Evolutionary conservation across 805 yeast genomes (phyloP), one percentile per base, ranked within the genome.

Genomic region (Ogataea minuta): DNA sequence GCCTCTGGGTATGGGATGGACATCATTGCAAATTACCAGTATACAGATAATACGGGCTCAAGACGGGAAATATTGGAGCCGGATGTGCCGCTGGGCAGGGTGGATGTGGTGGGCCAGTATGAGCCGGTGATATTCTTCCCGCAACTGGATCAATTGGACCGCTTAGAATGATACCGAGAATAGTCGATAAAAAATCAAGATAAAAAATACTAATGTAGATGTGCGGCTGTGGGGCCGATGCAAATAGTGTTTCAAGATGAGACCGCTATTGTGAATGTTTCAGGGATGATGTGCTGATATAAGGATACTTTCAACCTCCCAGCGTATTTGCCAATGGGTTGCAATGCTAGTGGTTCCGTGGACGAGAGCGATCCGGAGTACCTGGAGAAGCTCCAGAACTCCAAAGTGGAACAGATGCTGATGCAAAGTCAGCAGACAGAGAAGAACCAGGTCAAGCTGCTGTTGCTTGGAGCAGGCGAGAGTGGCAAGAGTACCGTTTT

Each of bases 401-500:
- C 45, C 28, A 47, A 48, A 38, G 49, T 85, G 36, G 90, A 84
- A 48, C 81, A 79, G 53, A 65, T 78, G 12, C 56, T 84, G 39
- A 72, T 70, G 45, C 63, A 70, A 46, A 75, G 68, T 43, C 75
- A 72, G 45, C 74, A 72, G 43, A 64, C 68, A 33, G 79, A 74
- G 31, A 76, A 71, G 52, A 75, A 76, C 44, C 81, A 76, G 49
- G 73, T 83, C 24, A 87, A 83, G 58, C 68, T 91, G 45, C 63
- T 91, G 27, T 68, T 91, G n/a, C 64, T 89, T 24, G 96, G 98
- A 28, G 86, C 98, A 0, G 98, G 97, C 4, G 98, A 90, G 58
- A 81, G 91, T 36, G 97, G 98, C 5, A 90, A 90, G 59, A 84
- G 95, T 2, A 90, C 98, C 0, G 95, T 90, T 6, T 65, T 90